phyloP scores from a whole-genome alignment of 768 basidiomycete genomes.

The Amanita pseudoporphyria region DNA sequence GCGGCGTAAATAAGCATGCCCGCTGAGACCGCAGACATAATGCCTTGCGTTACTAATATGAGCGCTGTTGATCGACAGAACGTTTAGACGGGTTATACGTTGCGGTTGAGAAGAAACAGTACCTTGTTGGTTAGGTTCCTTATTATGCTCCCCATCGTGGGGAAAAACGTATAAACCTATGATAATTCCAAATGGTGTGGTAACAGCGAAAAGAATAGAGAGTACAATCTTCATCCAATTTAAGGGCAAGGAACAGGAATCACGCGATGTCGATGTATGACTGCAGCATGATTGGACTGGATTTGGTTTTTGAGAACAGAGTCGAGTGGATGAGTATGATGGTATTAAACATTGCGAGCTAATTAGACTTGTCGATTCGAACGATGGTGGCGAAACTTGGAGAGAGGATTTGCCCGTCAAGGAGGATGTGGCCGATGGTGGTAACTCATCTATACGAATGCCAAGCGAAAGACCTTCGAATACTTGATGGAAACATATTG shows the following conservation, averaged over 20 bases:
- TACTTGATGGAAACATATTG: conserved; percentile 74
- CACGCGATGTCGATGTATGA: no score
- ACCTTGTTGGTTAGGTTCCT: conserved; percentile 14
- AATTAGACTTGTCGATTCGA: background rate
- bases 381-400: background rate
- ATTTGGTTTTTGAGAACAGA: background rate
- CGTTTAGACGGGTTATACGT: background rate
- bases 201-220: conserved; percentile 58
- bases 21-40: conserved; percentile 76
- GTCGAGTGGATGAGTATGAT: background rate
- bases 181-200: conserved; percentile 61
- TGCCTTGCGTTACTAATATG: conserved; percentile 52
- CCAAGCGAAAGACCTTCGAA: conserved; percentile 82
- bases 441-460: conserved; percentile 65
- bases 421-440: conserved; percentile 22
- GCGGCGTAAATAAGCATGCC: conserved; percentile 80
- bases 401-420: conserved; percentile 1
- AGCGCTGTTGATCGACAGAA: conserved; percentile 21
- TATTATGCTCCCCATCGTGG: conserved; percentile 16
- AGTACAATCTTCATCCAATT: conserved; percentile 44
- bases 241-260: conserved; percentile 3
- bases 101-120: conserved; percentile 10
- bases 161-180: conserved; percentile 44
- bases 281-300: no score
- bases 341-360: background rate